Conservation (phyloP, 345 rosid genomes). For the Ricinus communis region DNA sequence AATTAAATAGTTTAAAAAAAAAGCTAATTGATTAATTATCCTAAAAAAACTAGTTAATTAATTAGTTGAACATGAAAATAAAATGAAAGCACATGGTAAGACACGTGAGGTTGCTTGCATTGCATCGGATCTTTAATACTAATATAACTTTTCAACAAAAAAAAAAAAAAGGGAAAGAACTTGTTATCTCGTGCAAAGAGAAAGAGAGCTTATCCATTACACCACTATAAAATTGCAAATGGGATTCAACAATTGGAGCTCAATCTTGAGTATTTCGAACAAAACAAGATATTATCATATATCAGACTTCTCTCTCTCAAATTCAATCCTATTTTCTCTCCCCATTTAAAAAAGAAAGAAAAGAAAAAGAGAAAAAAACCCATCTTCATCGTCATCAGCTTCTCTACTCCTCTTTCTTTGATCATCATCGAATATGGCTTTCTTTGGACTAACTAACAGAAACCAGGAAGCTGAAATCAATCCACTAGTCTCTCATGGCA, state of each 20-base stretch:
- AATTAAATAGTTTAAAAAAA: no score
- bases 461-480: constrained; percentile 26
- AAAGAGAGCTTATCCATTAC: constrained; percentile 39
- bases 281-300: constrained; percentile 5
- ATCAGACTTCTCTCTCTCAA: background rate
- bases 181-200: background rate
- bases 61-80: no score
- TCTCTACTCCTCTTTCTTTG: background rate
- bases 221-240: constrained; percentile 25
- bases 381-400: no score
- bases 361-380: no score
- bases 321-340: background rate
- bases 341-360: no score
- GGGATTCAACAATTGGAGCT: constrained; percentile 2
- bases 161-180: no score
- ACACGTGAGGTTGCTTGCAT: background rate
- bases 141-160: background rate
- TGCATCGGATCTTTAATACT: background rate
- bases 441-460: no score
- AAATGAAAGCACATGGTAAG: background rate
- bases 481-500: constrained; percentile 11
- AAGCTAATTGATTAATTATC: no score
- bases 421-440: constrained; percentile 42
- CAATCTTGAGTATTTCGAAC: background rate
- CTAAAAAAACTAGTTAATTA: no score